Evolutionary conservation across 106 monocot genomes (phyloP), one percentile per base, ranked within the genome.

Genomic region (Amphibolis antarctica): DNA sequence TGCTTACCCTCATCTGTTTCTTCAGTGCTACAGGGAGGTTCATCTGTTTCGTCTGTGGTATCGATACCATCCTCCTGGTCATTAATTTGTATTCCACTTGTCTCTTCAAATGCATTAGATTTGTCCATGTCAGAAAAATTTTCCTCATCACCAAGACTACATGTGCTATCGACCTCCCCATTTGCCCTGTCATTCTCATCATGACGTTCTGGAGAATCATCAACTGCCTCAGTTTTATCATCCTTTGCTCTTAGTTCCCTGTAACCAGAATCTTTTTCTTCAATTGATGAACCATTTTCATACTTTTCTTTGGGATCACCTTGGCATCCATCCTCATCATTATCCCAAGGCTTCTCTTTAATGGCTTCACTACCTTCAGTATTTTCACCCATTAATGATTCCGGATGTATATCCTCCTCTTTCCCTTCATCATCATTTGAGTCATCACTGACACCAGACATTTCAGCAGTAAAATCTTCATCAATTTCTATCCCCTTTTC

Each of bases 401-500:
- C 94, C 54, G 89, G 57, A 46, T 94, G 78, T 30, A 78, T 54
- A 31, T 94, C 85, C 18, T 69, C 88, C 5, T 88, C 78, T 19
- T 64, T 79, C 60, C 78, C 79, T 31, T 80, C 81, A 45, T 71
- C 43, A 4, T 69, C 70, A 44, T 58, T 83, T 6, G 89, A 89
- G 56, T 86, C 80, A 65, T 86, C 94, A 74, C 83, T 89, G 3
- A 94, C 71, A 68, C 75, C 83, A 69, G 77, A 81, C 46, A 79
- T 69, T 28, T 86, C 94, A 43, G 77, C 94, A 60, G 55, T 65
- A 72, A 94, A 94, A 78, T 94, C 86, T 12, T 94, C 89, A 63
- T 94, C 78, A 89, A 86, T 94, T 86, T 94, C 89, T 25, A 94
- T 78, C 29, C 86, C 89, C 63, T 66, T 79, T 23, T 86, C 89